Evolutionary conservation across 441 rosid species (phyloP).

Genomic region (Viola pubescens): DNA sequence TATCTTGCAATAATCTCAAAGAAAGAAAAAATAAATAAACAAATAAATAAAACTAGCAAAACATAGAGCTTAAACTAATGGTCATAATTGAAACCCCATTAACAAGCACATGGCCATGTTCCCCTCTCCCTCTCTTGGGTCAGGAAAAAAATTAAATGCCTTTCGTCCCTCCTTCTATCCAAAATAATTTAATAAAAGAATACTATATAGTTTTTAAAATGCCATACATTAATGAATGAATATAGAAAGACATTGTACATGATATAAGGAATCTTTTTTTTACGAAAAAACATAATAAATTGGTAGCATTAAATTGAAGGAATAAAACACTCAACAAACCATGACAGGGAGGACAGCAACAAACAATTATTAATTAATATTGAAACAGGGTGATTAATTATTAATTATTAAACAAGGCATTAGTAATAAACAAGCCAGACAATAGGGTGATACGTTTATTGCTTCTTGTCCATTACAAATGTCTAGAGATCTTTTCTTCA

Average conservation of each 20-base stretch:
- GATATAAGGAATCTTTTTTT: slow-evolving; percentile 25
- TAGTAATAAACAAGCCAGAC: slow-evolving; percentile 35
- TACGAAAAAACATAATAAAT: background rate
- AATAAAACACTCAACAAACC: slow-evolving; percentile 34
- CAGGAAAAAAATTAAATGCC: slow-evolving; percentile 7
- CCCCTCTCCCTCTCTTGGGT: slow-evolving; percentile 27
- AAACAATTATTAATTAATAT: slow-evolving; percentile 9
- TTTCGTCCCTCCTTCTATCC: background rate
- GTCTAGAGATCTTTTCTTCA: slow-evolving; percentile 24
- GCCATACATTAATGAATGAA: background rate
- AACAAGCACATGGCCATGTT: slow-evolving; percentile 68
- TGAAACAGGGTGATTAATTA: slow-evolving; percentile 7
- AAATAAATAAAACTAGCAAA: slow-evolving; percentile 1
- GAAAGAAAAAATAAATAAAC: slow-evolving; percentile 15
- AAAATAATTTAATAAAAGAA: background rate
- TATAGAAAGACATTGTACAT: background rate
- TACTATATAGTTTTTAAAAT: background rate
- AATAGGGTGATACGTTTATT: slow-evolving; percentile 44
- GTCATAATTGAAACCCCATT: slow-evolving; percentile 47
- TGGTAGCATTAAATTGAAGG: slow-evolving; percentile 24
- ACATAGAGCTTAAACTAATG: slow-evolving; percentile 24
- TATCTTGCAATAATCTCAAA: no score
- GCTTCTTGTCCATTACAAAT: slow-evolving; percentile 52
- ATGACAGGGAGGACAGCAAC: slow-evolving; percentile 25
- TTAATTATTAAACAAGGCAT: slow-evolving; percentile 21